Base-by-base conservation (phyloP, 106 monocot species). In the Cymbidium sinense region DNA sequence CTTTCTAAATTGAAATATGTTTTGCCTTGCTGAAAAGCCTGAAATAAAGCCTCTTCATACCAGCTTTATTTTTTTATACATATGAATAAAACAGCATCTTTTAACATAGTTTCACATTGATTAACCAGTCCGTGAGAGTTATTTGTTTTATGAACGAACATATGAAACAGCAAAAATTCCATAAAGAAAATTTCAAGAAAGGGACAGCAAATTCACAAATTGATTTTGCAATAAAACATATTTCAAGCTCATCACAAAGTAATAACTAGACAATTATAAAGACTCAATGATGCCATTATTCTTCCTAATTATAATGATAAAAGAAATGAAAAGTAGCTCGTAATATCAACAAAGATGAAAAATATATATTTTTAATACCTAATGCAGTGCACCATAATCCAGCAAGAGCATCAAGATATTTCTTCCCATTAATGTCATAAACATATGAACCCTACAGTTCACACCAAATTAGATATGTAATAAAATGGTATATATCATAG, bases 351-450 rank as follows among this genome's bases (percentile, higher is more conserved):
- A 34, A 33, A 70, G 17, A 29, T 75, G 10, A 2, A 34, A 11
- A 7, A 67, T 8, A 15, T 64, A 27, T 62, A 27, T 8, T 76
- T 74, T 50, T 25, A 30, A 37, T 90, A 94, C 96, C 96, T 90
- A 98, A 88, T 78, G 96, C 94, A 29, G 90, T 94, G 67, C 86
- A 98, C 94, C 96, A 98, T 41, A 98, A 78, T 84, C 96, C 96
- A 84, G 96, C 96, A 85, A 98, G 89, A 61, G 96, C 81, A 83
- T 98, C 96, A 3, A 98, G 89, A 80, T 98, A 98, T 84, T 89
- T 94, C 70, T 88, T 92, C 62, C 96, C 96, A 77, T 94, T 79
- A 34, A 76, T 87, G 62, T 94, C 94, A 82, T 90, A 98, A 75
- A 94, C 94, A 87, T 98, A 98, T 43, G 74, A 81, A 79, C 94